A percentile compares a stretch with the other conserved stretches of the same genome.
Conservation (phyloP, 305 asterid species). For the Solanum hybrid region DNA sequence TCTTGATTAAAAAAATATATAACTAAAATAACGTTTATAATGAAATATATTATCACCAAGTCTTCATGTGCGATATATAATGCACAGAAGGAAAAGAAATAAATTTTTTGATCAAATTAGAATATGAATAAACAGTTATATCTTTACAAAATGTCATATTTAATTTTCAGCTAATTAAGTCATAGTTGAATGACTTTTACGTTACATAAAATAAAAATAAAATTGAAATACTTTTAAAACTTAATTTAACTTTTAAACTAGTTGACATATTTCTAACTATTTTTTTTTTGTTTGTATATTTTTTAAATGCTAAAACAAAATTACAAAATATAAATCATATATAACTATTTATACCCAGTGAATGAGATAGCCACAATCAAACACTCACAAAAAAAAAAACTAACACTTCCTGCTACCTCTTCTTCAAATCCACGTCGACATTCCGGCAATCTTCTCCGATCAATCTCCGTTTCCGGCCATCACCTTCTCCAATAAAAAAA, state of each 20-base stretch:
- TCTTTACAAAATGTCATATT: neutral
- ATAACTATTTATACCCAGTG: slow-evolving; percentile 24
- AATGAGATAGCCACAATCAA: slow-evolving; percentile 10
- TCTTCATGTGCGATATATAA: neutral
- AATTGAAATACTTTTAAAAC: neutral
- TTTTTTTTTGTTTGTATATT: neutral
- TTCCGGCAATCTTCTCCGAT: slow-evolving; percentile 52
- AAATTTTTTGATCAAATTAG: neutral
- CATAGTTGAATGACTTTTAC: neutral
- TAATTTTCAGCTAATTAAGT: neutral
- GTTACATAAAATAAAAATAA: too few species aligned
- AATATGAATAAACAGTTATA: neutral
- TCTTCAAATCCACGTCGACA: slow-evolving; percentile 17
- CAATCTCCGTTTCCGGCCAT: slow-evolving; percentile 42
- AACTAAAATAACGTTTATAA: neutral
- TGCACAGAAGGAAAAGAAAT: neutral
- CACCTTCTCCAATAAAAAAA: neutral
- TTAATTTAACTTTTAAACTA: neutral
- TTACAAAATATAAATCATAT: neutral
- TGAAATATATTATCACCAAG: neutral
- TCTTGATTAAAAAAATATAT: neutral
- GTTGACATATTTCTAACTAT: neutral
- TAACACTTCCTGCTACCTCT: slow-evolving; percentile 15
- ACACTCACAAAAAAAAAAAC: slow-evolving; percentile 11
- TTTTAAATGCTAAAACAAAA: neutral